phyloP scores from a whole-genome alignment of 306 rosid species.

The Fragaria iinumae region DNA sequence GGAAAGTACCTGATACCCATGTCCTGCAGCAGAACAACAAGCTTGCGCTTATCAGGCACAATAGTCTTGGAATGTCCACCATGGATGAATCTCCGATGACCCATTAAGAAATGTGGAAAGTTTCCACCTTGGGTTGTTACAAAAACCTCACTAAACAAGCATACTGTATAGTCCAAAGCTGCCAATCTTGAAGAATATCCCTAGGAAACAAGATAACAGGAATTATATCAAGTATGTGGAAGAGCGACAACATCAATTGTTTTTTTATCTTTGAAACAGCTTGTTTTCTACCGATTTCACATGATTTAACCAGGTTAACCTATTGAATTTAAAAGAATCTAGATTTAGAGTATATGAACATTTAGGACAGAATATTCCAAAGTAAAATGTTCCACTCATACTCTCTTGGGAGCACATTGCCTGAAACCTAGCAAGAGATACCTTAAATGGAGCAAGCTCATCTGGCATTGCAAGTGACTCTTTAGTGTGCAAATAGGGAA shows the following conservation, averaged over 20 bases:
- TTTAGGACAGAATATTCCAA: neutral
- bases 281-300: constrained; percentile 6
- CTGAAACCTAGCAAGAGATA: constrained; percentile 23
- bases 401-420: neutral
- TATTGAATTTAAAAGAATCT: neutral
- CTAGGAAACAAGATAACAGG: constrained; percentile 41
- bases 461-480: constrained; percentile 78
- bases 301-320: neutral
- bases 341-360: neutral
- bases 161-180: constrained; percentile 82
- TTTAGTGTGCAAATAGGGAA: constrained; percentile 85
- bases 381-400: neutral
- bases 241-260: neutral
- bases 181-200: constrained; percentile 94
- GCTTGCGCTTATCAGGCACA: constrained; percentile 90
- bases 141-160: constrained; percentile 87
- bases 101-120: constrained; percentile 97
- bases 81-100: constrained; percentile 79
- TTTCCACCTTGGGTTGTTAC: constrained; percentile 99
- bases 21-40: constrained; percentile 67
- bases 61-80: constrained; percentile 90
- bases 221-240: constrained; percentile 21
- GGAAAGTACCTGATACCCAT: constrained; percentile 52
- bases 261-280: neutral
- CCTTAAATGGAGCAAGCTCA: constrained; percentile 87